Percentiles rank a stretch among this genome's conserved stretches.
Conservation (phyloP, 169 alveolate species). For the Plasmodium fragile region DNA sequence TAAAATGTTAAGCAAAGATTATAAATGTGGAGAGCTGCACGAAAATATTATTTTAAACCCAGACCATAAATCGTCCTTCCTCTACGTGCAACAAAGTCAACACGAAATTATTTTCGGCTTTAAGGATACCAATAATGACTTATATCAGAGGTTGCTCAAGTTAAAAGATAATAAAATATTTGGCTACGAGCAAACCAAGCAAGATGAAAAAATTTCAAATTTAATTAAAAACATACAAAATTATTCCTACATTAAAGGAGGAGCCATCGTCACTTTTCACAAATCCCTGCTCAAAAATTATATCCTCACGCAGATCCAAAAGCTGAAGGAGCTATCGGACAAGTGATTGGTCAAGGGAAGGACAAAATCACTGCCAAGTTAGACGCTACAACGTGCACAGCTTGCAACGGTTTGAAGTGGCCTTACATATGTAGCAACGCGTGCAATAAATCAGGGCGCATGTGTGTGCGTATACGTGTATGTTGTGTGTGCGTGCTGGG, state of each 20-base stretch:
- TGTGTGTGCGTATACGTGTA: neutral
- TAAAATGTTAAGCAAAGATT: slow-evolving; percentile 34
- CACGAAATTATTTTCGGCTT: slow-evolving; percentile 55
- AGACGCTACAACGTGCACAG: neutral
- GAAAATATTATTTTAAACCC: slow-evolving; percentile 53
- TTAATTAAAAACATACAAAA: slow-evolving; percentile 62
- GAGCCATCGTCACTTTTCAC: slow-evolving; percentile 41
- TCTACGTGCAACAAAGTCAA: slow-evolving; percentile 22
- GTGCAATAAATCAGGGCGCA: neutral
- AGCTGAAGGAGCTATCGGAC: neutral
- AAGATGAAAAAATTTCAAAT: slow-evolving; percentile 16
- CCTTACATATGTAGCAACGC: neutral
- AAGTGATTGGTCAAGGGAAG: neutral
- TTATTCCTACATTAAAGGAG: slow-evolving; percentile 71
- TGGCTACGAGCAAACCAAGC: slow-evolving; percentile 11
- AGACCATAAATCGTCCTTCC: slow-evolving; percentile 33
- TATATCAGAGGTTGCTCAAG: slow-evolving; percentile 49
- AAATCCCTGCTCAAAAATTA: slow-evolving; percentile 24
- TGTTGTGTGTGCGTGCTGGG: neutral
- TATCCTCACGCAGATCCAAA: slow-evolving; percentile 6
- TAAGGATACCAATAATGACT: slow-evolving; percentile 52
- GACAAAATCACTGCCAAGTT: neutral
- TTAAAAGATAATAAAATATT: slow-evolving; percentile 38
- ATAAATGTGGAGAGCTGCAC: slow-evolving; percentile 60
- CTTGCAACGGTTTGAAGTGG: neutral